Conservation (phyloP, 176 grass and related monocot species). For the Chrysopogon serrulatus region DNA sequence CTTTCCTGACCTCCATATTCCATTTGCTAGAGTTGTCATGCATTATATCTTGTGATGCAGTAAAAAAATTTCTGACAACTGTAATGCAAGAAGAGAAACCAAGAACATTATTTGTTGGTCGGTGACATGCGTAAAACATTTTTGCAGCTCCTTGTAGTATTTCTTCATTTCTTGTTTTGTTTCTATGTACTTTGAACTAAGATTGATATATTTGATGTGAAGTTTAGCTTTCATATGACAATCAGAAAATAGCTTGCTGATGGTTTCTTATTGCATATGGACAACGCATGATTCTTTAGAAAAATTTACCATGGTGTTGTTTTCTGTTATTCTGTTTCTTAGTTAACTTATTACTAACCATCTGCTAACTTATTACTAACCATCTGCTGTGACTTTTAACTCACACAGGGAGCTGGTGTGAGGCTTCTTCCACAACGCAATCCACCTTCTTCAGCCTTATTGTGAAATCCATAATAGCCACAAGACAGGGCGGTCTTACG, state of each 20-base stretch:
- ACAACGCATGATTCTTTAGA: background rate
- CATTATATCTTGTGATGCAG: background rate
- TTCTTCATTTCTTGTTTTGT: background rate
- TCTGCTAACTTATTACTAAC: no score
- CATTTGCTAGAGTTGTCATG: background rate
- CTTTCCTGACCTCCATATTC: background rate
- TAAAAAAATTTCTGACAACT: background rate
- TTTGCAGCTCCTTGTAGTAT: background rate
- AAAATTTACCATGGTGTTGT: background rate
- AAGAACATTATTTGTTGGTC: background rate
- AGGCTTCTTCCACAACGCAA: slow-evolving; percentile 37
- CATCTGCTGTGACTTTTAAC: slow-evolving; percentile 15
- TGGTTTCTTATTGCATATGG: background rate
- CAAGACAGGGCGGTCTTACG: slow-evolving; percentile 21
- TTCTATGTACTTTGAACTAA: background rate
- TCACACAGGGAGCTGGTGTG: slow-evolving; percentile 29
- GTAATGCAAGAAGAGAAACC: background rate
- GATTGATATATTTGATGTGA: background rate
- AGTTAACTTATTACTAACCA: background rate
- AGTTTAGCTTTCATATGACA: background rate
- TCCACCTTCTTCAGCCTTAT: slow-evolving; percentile 28
- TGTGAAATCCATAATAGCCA: slow-evolving; percentile 56
- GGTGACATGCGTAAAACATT: background rate
- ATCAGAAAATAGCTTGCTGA: background rate
- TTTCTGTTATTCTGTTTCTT: background rate